Conservation (phyloP, 305 asterid species). For the Withania somnifera region DNA sequence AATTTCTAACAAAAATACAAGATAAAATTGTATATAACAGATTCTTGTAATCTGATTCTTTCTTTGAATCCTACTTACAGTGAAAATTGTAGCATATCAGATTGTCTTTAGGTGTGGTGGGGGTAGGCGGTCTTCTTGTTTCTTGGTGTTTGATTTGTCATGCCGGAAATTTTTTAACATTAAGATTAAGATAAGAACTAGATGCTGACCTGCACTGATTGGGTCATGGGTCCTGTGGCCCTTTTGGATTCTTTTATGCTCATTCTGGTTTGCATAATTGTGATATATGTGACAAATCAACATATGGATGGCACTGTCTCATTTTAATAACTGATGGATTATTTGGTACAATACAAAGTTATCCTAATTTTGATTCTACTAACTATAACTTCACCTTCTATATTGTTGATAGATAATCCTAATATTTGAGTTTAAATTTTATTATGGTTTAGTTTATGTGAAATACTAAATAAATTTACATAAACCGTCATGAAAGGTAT, state of each 20-base stretch:
- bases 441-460: not conserved
- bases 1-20: no score
- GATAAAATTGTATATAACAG: no score
- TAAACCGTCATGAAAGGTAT: not conserved
- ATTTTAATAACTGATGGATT: not conserved
- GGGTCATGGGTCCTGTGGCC: conserved; percentile 8
- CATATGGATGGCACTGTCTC: not conserved
- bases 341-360: not conserved
- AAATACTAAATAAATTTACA: not conserved
- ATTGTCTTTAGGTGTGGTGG: not conserved
- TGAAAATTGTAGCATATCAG: no score
- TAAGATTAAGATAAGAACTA: conserved; percentile 19
- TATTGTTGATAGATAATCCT: not conserved
- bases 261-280: not conserved
- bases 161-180: not conserved
- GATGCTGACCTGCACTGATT: conserved; percentile 46
- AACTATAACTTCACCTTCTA: not conserved
- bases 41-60: no score
- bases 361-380: no score
- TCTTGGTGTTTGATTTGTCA: conserved; percentile 15
- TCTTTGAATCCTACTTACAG: no score
- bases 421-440: not conserved
- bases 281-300: not conserved
- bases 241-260: not conserved
- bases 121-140: not conserved